Conservation (phyloP, 139 green algal species). For the Chlorella sp. region DNA sequence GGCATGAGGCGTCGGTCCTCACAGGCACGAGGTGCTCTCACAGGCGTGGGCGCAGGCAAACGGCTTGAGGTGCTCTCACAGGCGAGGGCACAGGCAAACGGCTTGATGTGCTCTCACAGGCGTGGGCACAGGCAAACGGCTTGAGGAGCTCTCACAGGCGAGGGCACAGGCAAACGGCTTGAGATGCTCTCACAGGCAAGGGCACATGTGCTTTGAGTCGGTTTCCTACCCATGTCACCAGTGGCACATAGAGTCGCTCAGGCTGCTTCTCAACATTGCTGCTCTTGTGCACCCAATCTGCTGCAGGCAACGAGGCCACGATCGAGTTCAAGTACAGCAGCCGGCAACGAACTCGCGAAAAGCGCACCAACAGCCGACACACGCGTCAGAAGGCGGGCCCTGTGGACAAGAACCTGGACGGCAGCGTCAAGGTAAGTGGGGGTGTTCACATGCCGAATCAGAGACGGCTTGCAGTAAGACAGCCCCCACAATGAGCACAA, state of each 20-base stretch:
- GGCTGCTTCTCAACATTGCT: neutral
- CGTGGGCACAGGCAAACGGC: neutral
- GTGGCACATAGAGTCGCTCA: neutral
- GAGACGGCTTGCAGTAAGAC: too few relatives aligned
- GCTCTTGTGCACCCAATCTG: neutral
- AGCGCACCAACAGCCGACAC: neutral
- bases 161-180: neutral
- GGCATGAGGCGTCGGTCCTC: neutral
- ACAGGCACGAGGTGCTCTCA: neutral
- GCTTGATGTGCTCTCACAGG: neutral
- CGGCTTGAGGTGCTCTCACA: too few relatives aligned
- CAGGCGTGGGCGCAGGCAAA: neutral
- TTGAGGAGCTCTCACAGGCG: too few relatives aligned
- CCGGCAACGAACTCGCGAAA: neutral
- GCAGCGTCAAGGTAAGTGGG: conserved; percentile 4
- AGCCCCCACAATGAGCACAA: too few relatives aligned
- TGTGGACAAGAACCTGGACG: conserved; percentile 1
- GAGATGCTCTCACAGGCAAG: neutral
- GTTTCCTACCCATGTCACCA: neutral
- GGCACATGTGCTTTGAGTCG: neutral
- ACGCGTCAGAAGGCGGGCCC: neutral
- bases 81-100: neutral
- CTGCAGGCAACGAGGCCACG: conserved; percentile 1
- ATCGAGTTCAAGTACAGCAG: conserved; percentile 8
- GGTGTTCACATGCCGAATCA: too few relatives aligned